These are phyloP conservation scores for Penicillium bialowiezense DNA, from an alignment of 495 filamentous ascomycete genomes.

Conservation along the genomic window DNA sequence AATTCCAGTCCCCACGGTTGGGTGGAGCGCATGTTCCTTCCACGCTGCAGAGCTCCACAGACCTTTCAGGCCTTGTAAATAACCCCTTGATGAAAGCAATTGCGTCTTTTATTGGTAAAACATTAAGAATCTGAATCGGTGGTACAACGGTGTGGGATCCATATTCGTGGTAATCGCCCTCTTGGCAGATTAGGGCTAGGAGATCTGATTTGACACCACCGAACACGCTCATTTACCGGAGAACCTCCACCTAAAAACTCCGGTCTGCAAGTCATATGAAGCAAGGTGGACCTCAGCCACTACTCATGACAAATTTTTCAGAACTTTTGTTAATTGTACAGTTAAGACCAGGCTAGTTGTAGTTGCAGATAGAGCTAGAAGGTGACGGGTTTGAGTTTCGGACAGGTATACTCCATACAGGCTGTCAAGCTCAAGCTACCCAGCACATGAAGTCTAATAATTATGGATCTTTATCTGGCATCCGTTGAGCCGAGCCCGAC, in stretches of 20 bases:
- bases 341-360: too few species aligned
- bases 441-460: background rate
- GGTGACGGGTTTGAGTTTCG: conserved; percentile 2
- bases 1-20: background rate
- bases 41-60: too few species aligned
- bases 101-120: background rate
- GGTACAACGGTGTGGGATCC: background rate
- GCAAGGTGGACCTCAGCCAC: conserved; percentile 2
- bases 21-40: background rate
- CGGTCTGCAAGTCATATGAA: background rate
- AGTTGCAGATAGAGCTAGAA: background rate
- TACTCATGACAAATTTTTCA: background rate
- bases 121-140: background rate
- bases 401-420: background rate
- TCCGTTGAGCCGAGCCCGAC: background rate
- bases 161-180: background rate
- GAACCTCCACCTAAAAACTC: background rate
- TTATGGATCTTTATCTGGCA: background rate
- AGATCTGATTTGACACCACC: background rate
- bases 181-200: background rate
- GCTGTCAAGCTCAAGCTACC: background rate
- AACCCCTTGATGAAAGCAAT: too few species aligned
- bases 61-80: too few species aligned
- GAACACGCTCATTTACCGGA: background rate
- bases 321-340: background rate